phyloP scores from a whole-genome alignment of 2,329 filamentous ascomycete genomes.

The Xylariaceae sp. region DNA sequence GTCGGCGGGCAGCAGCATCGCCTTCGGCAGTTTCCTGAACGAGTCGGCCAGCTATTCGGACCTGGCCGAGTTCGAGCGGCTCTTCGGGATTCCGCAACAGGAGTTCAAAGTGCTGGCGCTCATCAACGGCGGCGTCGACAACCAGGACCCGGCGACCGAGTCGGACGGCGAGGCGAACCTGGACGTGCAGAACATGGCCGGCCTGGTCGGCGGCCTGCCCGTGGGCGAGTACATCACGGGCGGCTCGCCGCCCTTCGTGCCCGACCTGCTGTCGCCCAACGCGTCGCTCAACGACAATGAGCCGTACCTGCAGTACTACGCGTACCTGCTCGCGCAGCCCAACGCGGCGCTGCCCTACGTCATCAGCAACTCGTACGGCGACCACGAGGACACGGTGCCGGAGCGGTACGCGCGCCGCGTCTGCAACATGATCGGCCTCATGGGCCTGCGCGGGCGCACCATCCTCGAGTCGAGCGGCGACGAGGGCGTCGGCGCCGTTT shows the following conservation, averaged over 20 bases:
- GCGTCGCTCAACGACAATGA: constrained; percentile 47
- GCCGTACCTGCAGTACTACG: constrained; percentile 54
- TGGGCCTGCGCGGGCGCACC: constrained; percentile 52
- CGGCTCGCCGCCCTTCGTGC: constrained; percentile 11
- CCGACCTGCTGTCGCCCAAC: constrained; percentile 6
- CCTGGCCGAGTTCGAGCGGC: neutral
- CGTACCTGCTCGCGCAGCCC: constrained; percentile 42
- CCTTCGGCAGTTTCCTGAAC: constrained; percentile 45
- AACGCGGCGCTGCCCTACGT: constrained; percentile 42
- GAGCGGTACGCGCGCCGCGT: constrained; percentile 47
- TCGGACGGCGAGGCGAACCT: constrained; percentile 9
- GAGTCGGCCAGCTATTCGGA: constrained; percentile 41
- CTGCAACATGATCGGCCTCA: constrained; percentile 52
- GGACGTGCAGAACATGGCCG: constrained; percentile 9
- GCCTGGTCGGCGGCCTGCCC: constrained; percentile 7
- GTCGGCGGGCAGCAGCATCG: constrained; percentile 38
- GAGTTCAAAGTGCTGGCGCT: constrained; percentile 32
- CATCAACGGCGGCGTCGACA: constrained; percentile 32
- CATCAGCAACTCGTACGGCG: constrained; percentile 55
- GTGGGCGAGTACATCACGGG: constrained; percentile 12
- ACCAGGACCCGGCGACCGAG: constrained; percentile 24
- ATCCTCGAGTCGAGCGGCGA: constrained; percentile 54
- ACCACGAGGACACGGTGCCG: constrained; percentile 50
- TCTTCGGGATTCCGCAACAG: constrained; percentile 33
- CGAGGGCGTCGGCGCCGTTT: constrained; percentile 39